Evolutionary conservation across 1,139 yeast species (phyloP).

Genomic region (Protomyces pachydermus): DNA sequence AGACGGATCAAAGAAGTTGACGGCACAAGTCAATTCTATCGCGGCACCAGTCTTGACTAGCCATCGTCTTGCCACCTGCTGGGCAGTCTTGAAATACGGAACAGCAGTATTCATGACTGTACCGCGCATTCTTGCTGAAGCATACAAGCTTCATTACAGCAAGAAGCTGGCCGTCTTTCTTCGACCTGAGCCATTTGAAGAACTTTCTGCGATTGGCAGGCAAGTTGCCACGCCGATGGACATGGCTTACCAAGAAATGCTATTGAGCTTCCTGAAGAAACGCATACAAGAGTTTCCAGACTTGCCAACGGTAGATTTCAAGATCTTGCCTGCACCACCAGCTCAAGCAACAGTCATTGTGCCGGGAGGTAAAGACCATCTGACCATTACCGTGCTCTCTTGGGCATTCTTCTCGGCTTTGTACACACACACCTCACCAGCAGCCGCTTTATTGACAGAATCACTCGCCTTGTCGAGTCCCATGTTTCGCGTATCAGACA

Average conservation of each 20-base stretch:
- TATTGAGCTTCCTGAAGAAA: slow-evolving; percentile 1
- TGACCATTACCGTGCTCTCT: slow-evolving; percentile 14
- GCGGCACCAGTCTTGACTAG: slow-evolving; percentile 1
- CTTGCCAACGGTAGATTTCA: not conserved
- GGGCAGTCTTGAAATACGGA: slow-evolving; percentile 1
- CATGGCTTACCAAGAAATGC: not conserved
- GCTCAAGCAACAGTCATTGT: not conserved
- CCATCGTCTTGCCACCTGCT: not conserved
- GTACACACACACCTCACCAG: slow-evolving; percentile 8
- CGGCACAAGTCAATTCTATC: slow-evolving; percentile 23
- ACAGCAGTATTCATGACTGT: slow-evolving; percentile 23
- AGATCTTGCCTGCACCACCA: slow-evolving; percentile 4
- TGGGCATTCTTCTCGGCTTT: slow-evolving; percentile 11
- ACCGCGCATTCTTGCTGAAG: slow-evolving; percentile 20
- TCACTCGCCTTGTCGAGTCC: slow-evolving; percentile 8
- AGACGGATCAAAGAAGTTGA: slow-evolving; percentile 18
- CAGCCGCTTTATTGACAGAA: slow-evolving; percentile 14
- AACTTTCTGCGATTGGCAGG: slow-evolving; percentile 9
- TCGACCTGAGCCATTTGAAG: slow-evolving; percentile 25
- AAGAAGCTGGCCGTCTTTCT: slow-evolving; percentile 17
- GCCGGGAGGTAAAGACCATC: not conserved
- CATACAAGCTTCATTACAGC: slow-evolving; percentile 15
- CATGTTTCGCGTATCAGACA: slow-evolving; percentile 2
- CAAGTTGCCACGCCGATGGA: slow-evolving; percentile 3
- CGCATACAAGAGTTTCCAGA: not conserved